Percentiles rank a stretch among this genome's conserved stretches.
Evolutionary conservation across 176 grass and related monocot species (phyloP).

Genomic region (Lolium perenne): DNA sequence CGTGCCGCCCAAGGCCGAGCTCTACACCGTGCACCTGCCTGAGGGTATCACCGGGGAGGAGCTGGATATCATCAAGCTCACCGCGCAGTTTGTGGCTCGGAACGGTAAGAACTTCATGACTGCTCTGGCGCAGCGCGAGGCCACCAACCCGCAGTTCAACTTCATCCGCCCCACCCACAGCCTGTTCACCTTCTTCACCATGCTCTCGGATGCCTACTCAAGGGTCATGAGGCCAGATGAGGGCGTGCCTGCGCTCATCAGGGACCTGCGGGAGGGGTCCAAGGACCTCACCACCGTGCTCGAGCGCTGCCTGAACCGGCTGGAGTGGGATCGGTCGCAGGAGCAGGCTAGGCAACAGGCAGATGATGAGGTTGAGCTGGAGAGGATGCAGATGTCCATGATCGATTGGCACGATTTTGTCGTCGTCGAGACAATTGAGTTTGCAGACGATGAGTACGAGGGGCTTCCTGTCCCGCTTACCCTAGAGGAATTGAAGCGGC

Average conservation of each 20-base stretch:
- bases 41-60: constrained; percentile 94
- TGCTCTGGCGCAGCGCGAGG: constrained; percentile 61
- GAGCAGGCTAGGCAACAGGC: constrained; percentile 89
- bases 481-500: constrained; percentile 79
- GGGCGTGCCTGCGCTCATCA: constrained; percentile 42
- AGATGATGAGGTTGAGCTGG: constrained; percentile 93
- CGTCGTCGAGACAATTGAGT: constrained; percentile 91
- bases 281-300: constrained; percentile 70
- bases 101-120: constrained; percentile 88
- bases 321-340: constrained; percentile 97
- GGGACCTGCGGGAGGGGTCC: constrained; percentile 55
- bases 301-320: constrained; percentile 79
- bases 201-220: constrained; percentile 77
- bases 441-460: constrained; percentile 83
- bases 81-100: constrained; percentile 88
- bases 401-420: constrained; percentile 99
- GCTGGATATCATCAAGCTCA: constrained; percentile 92
- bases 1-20: constrained; percentile 74
- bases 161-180: constrained; percentile 93
- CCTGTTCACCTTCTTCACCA: constrained; percentile 93
- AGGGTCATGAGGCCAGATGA: constrained; percentile 78
- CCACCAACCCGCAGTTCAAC: constrained; percentile 77
- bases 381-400: constrained; percentile 88
- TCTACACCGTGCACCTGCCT: constrained; percentile 78
- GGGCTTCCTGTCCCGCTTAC: constrained; percentile 81